Evolutionary conservation across 495 filamentous ascomycete species (phyloP), one percentile per base, ranked within the genome.

Genomic region (Hypoxylon cercidicola): DNA sequence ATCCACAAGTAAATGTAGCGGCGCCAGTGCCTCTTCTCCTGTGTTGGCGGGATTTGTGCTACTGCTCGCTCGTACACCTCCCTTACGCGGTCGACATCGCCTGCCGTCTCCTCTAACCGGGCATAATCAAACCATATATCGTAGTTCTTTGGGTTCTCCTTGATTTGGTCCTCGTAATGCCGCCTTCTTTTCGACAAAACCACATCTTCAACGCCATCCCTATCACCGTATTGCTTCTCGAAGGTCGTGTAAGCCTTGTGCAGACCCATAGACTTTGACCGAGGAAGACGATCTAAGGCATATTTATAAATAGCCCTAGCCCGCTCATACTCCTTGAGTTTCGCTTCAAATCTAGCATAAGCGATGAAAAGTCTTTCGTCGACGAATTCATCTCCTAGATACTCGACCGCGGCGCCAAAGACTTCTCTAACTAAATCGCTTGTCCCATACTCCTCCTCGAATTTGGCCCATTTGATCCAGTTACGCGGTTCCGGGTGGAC

Each of bases 391-490:
- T 98, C 94, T 0, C 95, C 95, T 18, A 99, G 78, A 2, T 90
- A 90, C 69, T 97, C 93, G 32, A 97, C 88, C 11, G 95, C 96
- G 60, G 84, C 82, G 6, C 93, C 93, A 73, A 93, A 97, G 7
- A 98, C 95, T 62, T 98, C 93, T 39, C 95, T 85, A 5, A 99
- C 95, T 68, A 93, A 71, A 71, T 97, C 95, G 69, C 87, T 90
- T 0, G 93, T 96, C 4, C 95, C 95, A 68, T 86, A 90, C 70
- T 99, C 96, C 76, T 97, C 95, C 73, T 99, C 95, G 68, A 97
- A 99, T 40, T 92, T 88, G 63, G 95, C 89, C 95, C 95, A 99
- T 75, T 97, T 98, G 74, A 98, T 93, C 96, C 96, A 99, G 65
- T 97, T 98, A 74, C 88, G 85, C 32, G 95, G 91, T 70, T 99